A percentile compares a stretch with the other conserved stretches of the same genome.
phyloP scores from a whole-genome alignment of 257 asterid genomes.

The Coffea eugenioides region DNA sequence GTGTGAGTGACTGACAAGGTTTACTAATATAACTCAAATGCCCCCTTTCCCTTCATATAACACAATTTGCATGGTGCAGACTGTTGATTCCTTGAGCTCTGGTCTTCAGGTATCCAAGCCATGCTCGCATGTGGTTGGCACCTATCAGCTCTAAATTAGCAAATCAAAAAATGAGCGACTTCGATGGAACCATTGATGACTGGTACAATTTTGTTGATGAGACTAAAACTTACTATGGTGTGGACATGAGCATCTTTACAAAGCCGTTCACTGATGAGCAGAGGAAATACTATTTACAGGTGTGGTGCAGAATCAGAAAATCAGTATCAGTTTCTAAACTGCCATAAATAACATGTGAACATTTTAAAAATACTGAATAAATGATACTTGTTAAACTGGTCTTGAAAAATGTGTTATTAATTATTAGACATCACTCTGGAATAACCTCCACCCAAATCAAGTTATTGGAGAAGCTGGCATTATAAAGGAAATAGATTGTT shows the following conservation, averaged over 20 bases:
- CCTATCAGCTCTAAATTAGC: constrained; percentile 75
- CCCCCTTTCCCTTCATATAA: not conserved
- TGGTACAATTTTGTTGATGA: constrained; percentile 70
- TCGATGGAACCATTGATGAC: constrained; percentile 62
- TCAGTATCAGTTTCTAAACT: not conserved
- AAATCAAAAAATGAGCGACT: constrained; percentile 65
- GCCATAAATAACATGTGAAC: not conserved
- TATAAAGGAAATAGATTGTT: constrained; percentile 84
- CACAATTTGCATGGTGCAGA: not conserved
- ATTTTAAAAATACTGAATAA: not conserved
- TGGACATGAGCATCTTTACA: constrained; percentile 80
- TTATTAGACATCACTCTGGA: constrained; percentile 74
- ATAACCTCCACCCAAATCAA: constrained; percentile 84
- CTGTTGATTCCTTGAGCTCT: constrained; percentile 6
- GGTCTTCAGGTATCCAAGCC: constrained; percentile 90
- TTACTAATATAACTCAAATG: not conserved
- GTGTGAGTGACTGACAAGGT: not conserved
- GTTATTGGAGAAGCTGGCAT: constrained; percentile 70
- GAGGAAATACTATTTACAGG: constrained; percentile 84
- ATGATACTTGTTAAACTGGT: not conserved
- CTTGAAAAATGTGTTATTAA: not conserved
- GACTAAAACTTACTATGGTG: constrained; percentile 70
- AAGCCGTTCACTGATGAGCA: constrained; percentile 70
- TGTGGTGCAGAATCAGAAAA: constrained; percentile 20
- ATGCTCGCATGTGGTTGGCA: constrained; percentile 95